Percentiles rank a stretch among this genome's conserved stretches.
Evolutionary conservation across 305 asterid species (phyloP).

Genomic region (Fraxinus platypoda): DNA sequence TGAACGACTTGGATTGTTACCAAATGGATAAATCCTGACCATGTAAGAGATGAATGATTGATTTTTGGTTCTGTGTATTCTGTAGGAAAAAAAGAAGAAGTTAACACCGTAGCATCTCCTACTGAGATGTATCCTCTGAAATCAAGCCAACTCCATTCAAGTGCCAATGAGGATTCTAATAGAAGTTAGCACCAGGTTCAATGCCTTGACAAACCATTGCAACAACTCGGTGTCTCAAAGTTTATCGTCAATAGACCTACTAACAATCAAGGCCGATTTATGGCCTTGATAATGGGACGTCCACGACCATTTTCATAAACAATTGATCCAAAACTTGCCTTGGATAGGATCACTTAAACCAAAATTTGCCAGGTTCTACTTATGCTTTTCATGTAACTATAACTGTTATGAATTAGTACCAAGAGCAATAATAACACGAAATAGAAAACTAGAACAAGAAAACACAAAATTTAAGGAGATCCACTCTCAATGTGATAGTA

Average conservation of each 20-base stretch:
- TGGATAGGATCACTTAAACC: neutral
- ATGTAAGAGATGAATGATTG: neutral
- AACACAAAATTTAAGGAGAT: neutral
- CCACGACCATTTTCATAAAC: neutral
- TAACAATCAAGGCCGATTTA: neutral
- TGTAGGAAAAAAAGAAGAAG: neutral
- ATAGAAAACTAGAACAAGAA: neutral
- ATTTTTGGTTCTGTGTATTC: neutral
- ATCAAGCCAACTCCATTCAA: neutral
- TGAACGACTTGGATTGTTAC: neutral
- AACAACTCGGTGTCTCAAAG: neutral
- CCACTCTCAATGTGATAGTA: neutral
- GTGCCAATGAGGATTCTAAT: neutral
- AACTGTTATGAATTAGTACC: neutral
- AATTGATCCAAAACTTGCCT: neutral
- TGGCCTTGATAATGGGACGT: neutral
- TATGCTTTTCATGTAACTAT: neutral
- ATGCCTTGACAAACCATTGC: neutral
- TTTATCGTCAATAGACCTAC: neutral
- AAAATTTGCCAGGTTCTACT: neutral
- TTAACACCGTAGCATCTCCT: neutral
- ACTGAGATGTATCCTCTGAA: neutral
- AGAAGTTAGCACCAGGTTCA: neutral
- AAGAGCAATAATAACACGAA: neutral
- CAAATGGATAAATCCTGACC: neutral